Evolutionary conservation across 2,329 filamentous ascomycete genomes (phyloP), one percentile per base, ranked within the genome.

Genomic region (Juglanconis oblonga): DNA sequence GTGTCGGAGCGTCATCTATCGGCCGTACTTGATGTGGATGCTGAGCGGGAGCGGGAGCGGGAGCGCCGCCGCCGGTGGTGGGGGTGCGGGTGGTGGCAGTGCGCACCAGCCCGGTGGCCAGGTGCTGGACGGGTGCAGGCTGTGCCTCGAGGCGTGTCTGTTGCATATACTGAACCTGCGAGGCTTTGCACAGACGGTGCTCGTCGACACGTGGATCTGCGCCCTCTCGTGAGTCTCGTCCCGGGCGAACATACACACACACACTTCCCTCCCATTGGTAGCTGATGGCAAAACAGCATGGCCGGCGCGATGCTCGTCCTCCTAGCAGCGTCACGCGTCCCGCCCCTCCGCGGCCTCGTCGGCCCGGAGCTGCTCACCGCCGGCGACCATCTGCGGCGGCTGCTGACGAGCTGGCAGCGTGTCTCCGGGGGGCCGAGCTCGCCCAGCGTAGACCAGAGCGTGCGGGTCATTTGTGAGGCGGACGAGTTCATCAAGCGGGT

Each of bases 161-260:
- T 62, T 81, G 44, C 80, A 83, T 55, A 79, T 81, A 0, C 67
- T 80, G 45, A 81, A 82, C 44, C 62, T 83, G 3, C 66, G 77
- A 29, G 76, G 76, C 0, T 81, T 80, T 57, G 71, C 76, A 0
- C 81, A 83, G 52, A 83, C 81, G 0, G 74, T 83, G 0, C 67
- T 83, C 38, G 74, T 83, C 1, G 81, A 83, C 64, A 81, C 79
- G 0, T 83, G 81, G 81, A 82, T 83, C 29, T 83, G 81, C 50
- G 80, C 79, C 0, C 64, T 83, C 0, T 82, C 79, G 79, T 82
- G 69, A 67, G 77, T 73, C n/a, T n/a, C n/a, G n/a, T n/a, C n/a
- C n/a, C n/a, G n/a, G n/a, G n/a, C n/a, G n/a, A n/a, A n/a, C n/a
- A n/a, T n/a, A n/a, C n/a, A n/a, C n/a, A n/a, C n/a, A n/a, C n/a